Conservation (phyloP, 805 yeast species). For the Starmerella davenportii region DNA sequence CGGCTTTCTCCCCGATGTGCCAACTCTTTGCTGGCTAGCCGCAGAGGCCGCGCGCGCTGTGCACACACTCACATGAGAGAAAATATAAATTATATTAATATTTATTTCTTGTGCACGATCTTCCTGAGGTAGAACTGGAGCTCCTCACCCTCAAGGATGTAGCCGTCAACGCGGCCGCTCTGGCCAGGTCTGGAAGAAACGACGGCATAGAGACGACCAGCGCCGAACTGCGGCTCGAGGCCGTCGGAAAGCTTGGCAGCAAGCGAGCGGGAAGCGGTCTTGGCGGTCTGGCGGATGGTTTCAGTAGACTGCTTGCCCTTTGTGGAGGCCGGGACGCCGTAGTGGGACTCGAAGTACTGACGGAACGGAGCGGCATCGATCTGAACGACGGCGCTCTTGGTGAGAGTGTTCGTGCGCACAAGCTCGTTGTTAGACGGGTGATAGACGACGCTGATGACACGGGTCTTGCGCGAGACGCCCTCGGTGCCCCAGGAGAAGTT, state of each 20-base stretch:
- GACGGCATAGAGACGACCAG: constrained; percentile 97
- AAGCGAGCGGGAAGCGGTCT: constrained; percentile 49
- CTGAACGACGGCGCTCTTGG: constrained; percentile 97
- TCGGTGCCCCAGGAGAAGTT: constrained; percentile 99
- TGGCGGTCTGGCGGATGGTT: constrained; percentile 70
- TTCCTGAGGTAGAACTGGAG: constrained; percentile 99
- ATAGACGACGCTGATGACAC: constrained; percentile 94
- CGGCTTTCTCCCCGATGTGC: too few species aligned
- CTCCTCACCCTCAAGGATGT: constrained; percentile 99
- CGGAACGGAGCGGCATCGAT: constrained; percentile 99
- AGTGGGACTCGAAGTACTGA: constrained; percentile 97
- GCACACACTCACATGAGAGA: too few species aligned
- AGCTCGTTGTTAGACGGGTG: constrained; percentile 99
- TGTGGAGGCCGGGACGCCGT: constrained; percentile 51
- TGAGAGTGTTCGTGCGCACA: constrained; percentile 98
- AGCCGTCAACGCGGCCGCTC: constrained; percentile 99
- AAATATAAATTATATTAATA: constrained; percentile 14
- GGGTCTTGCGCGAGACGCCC: constrained; percentile 97
- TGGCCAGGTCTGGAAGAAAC: constrained; percentile 99
- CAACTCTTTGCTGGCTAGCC: too few species aligned
- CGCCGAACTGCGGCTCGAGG: constrained; percentile 90
- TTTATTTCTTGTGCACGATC: constrained; percentile 89
- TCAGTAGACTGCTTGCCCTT: constrained; percentile 45
- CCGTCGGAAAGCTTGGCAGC: constrained; percentile 72
- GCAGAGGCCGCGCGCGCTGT: too few species aligned